A percentile compares a stretch with the other conserved stretches of the same genome.
These are phyloP conservation scores for Collybia sordida DNA, from an alignment of 768 basidiomycete genomes.

Conservation along the genomic window DNA sequence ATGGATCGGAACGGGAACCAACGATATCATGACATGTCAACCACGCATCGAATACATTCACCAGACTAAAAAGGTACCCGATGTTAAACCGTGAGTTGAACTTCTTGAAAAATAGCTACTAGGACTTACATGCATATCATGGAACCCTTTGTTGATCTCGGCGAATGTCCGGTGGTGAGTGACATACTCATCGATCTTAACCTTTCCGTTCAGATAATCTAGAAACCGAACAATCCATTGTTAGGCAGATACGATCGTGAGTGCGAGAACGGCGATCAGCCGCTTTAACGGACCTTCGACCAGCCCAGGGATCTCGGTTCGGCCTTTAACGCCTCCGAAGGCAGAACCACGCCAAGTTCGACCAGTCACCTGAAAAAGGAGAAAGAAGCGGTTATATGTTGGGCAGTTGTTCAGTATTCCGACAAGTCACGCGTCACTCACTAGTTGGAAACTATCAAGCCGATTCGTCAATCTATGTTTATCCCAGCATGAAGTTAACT, in stretches of 20 bases:
- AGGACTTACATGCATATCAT: constrained; percentile 91
- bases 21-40: constrained; percentile 69
- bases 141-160: constrained; percentile 86
- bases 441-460: constrained; percentile 50
- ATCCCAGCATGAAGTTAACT: constrained; percentile 5
- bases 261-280: background rate
- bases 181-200: constrained; percentile 95
- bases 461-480: background rate
- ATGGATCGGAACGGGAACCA: too few relatives aligned
- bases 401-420: too few relatives aligned
- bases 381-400: background rate
- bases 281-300: constrained; percentile 66
- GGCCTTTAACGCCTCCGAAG: constrained; percentile 97
- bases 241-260: background rate
- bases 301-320: constrained; percentile 91
- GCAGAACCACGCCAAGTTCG: constrained; percentile 94
- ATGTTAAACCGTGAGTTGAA: background rate
- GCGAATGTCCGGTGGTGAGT: constrained; percentile 77
- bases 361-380: constrained; percentile 67
- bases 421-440: constrained; percentile 13
- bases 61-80: constrained; percentile 51
- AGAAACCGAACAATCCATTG: constrained; percentile 8
- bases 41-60: constrained; percentile 92
- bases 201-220: constrained; percentile 81
- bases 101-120: background rate